phyloP scores from a whole-genome alignment of 2,329 filamentous ascomycete species.

The Aspergillus tanneri region DNA sequence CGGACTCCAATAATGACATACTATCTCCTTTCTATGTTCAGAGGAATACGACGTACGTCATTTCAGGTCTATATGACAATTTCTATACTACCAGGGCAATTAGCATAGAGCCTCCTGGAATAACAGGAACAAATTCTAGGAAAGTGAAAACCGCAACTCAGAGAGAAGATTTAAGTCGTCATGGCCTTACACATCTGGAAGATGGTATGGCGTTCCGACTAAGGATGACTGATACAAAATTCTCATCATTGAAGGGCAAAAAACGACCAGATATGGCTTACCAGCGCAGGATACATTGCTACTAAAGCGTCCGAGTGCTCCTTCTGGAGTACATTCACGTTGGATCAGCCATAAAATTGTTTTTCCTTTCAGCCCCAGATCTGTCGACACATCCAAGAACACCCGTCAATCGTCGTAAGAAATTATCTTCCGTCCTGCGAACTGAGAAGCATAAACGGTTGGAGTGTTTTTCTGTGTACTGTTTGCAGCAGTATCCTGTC shows the following conservation, averaged over 20 bases:
- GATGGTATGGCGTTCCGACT: conserved; percentile 65
- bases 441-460: conserved; percentile 12
- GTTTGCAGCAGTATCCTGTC: conserved; percentile 15
- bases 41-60: no score
- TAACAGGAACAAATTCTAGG: not conserved
- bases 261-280: conserved; percentile 16
- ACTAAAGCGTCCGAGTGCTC: not conserved
- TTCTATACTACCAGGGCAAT: not conserved
- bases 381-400: not conserved
- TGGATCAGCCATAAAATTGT: not conserved
- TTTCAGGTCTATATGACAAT: no score
- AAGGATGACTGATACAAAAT: conserved; percentile 91
- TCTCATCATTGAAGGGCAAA: conserved; percentile 70
- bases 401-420: conserved; percentile 38
- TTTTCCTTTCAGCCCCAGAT: not conserved
- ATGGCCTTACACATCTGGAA: conserved; percentile 40
- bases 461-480: not conserved
- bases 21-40: no score
- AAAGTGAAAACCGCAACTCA: conserved; percentile 25
- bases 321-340: not conserved
- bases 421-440: conserved; percentile 34
- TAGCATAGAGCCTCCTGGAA: not conserved
- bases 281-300: not conserved
- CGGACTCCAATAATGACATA: no score
- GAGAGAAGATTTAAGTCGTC: conserved; percentile 50